Base-by-base conservation (phyloP, 805 yeast species). In the Ogataea pini region DNA sequence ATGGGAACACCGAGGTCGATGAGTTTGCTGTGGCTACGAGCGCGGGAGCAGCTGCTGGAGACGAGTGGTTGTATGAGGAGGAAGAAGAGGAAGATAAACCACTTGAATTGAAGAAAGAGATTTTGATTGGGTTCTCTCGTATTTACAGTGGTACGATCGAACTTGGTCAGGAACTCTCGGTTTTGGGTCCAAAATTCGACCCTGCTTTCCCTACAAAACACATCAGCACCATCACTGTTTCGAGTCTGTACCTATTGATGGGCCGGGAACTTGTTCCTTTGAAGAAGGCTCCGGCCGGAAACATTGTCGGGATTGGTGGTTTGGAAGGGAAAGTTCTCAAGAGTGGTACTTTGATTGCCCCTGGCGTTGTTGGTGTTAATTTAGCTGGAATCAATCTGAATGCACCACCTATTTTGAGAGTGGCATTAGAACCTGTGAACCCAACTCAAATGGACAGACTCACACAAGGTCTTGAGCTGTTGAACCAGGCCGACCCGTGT, bases 401-500 rank as follows among this genome's bases (percentile, higher is more conserved):
- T 13, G 80, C 86, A n/a, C 87, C 89, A 27, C 99, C 99, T 1
- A 92, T 94, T 63, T 89, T 94, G 57, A 82, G 90, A 55, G 96
- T 94, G 27, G 97, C 99, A 0, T 72, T 94, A n/a, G 99, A 94
- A 63, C 97, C 99, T 1, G 85, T 79, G 4, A 86, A 89, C 58
- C 96, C 96, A 8, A 76, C 85, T 42, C 83, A 89, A 57, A 79
- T 90, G 76, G 83, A 79, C 39, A 79, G 79, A 57, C 72, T 94
- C 37, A 96, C 83, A 43, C 74, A 75, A 24, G 99, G 99, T 0
- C 72, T 94, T 50, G 82, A 82, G 55, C 70, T 89, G 48, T 72
- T 94, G 34, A 83, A 91, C 46, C 85, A 83, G 56, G 92, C 97
- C 0, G 99, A 94, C 67, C 97, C 99, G 1, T 92, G 96, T 59